These are phyloP conservation scores for Jamesozyma spencerorum DNA, from an alignment of 805 yeast species.

Conservation along the genomic window DNA sequence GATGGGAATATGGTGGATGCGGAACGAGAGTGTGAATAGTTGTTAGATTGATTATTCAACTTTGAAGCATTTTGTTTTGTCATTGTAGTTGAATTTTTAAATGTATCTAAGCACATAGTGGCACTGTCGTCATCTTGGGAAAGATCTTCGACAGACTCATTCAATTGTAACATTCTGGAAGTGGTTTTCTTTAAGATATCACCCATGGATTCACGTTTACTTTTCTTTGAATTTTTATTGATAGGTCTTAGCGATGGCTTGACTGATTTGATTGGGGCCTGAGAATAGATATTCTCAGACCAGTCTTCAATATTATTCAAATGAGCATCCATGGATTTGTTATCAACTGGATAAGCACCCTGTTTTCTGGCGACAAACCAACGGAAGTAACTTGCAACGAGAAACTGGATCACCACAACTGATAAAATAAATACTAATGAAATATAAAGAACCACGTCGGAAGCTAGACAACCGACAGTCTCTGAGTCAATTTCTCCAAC, in stretches of 20 bases:
- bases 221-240: constrained; percentile 29
- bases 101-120: neutral
- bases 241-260: constrained; percentile 45
- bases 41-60: neutral
- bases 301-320: constrained; percentile 70
- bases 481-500: constrained; percentile 86
- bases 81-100: constrained; percentile 44
- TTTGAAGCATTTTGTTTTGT: constrained; percentile 46
- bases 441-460: constrained; percentile 68
- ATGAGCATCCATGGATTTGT: constrained; percentile 53
- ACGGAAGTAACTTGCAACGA: constrained; percentile 80
- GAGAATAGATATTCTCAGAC: constrained; percentile 55
- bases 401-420: constrained; percentile 66
- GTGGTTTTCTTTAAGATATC: constrained; percentile 33
- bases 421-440: constrained; percentile 80
- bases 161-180: constrained; percentile 22
- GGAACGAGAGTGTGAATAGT: constrained; percentile 3
- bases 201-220: constrained; percentile 18
- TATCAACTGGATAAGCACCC: constrained; percentile 62
- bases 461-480: constrained; percentile 89
- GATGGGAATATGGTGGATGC: constrained; percentile 7
- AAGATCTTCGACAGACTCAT: constrained; percentile 11
- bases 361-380: constrained; percentile 74
- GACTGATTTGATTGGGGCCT: constrained; percentile 44
- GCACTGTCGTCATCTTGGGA: neutral